Evolutionary conservation across 306 rosid genomes (phyloP).

Genomic region (Corylus avellana): DNA sequence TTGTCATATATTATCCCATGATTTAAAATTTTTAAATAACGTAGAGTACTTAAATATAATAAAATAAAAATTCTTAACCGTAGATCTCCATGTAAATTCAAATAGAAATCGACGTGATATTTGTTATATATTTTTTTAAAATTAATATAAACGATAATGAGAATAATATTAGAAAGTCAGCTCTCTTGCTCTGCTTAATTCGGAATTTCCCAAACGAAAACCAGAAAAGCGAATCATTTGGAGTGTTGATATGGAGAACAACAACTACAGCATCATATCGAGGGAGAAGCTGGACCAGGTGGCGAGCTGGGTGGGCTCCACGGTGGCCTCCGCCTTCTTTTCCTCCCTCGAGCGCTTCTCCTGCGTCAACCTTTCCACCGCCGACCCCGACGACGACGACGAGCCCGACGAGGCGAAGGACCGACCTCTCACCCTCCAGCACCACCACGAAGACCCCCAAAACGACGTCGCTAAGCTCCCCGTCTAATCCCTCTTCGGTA

Average conservation of each 20-base stretch:
- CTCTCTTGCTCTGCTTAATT: too few species aligned
- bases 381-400: constrained; percentile 56
- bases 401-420: constrained; percentile 28
- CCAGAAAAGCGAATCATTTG: too few species aligned
- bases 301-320: constrained; percentile 67
- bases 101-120: too few species aligned
- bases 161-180: too few species aligned
- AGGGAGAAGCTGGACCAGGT: constrained; percentile 66
- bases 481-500: constrained; percentile 45
- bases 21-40: too few species aligned
- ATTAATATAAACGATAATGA: too few species aligned
- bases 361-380: constrained; percentile 77
- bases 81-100: too few species aligned
- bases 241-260: constrained; percentile 16
- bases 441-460: background rate
- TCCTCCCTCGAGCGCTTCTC: constrained; percentile 80
- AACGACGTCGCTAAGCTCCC: constrained; percentile 33
- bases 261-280: constrained; percentile 39
- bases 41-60: too few species aligned
- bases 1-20: too few species aligned
- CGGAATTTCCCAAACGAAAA: too few species aligned
- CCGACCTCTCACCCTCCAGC: constrained; percentile 18
- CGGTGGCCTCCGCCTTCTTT: constrained; percentile 77
- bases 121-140: too few species aligned
- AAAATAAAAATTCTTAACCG: too few species aligned